Conservation (phyloP, 1,139 yeast species). For the Candida gigantensis region DNA sequence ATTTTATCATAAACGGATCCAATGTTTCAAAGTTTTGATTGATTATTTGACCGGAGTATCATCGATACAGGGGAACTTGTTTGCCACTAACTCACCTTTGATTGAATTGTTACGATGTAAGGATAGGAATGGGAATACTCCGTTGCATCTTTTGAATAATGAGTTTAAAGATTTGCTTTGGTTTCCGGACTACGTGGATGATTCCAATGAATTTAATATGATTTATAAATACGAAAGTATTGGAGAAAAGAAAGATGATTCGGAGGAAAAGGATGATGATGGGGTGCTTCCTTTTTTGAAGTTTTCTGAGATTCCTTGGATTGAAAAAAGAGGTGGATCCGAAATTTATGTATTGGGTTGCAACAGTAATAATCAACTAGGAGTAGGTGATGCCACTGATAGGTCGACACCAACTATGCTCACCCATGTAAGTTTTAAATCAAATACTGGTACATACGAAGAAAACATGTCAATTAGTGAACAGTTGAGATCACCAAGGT, state of each 20-base stretch:
- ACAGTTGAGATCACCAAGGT: conserved; percentile 38
- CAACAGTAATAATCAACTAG: conserved; percentile 64
- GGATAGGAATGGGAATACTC: conserved; percentile 69
- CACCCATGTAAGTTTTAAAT: conserved; percentile 24
- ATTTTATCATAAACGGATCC: conserved; percentile 57
- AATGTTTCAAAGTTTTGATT: conserved; percentile 54
- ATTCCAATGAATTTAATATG: conserved; percentile 25
- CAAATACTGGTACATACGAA: conserved; percentile 8
- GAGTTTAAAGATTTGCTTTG: conserved; percentile 42
- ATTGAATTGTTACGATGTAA: conserved; percentile 51
- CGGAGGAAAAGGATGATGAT: neutral
- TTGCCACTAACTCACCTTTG: conserved; percentile 23
- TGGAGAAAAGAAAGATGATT: conserved; percentile 6
- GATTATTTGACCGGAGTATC: conserved; percentile 29
- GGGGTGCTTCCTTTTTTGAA: conserved; percentile 11
- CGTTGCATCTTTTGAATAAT: conserved; percentile 56
- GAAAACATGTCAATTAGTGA: conserved; percentile 14
- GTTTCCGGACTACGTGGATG: conserved; percentile 49
- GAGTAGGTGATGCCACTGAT: conserved; percentile 69
- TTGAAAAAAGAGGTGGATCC: conserved; percentile 52
- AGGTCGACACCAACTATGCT: conserved; percentile 38
- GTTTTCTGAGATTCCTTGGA: conserved; percentile 32
- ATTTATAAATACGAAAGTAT: conserved; percentile 21
- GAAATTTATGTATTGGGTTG: conserved; percentile 67
- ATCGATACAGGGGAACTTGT: conserved; percentile 19